Evolutionary conservation across 73 alveolate genomes (phyloP), one percentile per base, ranked within the genome.

Genomic region (Uronychia binucleata): DNA sequence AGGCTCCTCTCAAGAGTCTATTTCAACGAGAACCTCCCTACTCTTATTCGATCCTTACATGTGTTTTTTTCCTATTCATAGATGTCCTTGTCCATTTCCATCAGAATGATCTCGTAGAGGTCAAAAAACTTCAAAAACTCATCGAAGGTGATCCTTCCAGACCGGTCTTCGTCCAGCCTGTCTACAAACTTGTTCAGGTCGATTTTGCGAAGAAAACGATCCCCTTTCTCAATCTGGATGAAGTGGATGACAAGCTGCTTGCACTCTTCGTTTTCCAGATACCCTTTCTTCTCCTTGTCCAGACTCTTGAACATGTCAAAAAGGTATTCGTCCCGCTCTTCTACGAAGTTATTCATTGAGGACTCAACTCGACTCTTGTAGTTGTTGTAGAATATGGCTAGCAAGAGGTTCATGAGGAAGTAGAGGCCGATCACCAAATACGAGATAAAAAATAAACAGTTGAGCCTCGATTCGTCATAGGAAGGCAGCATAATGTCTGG

Each of bases 401-500:
- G 57, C 25, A 89, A 46, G 28, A 89, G 77, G 57, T 89, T 83
- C 84, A 89, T 26, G 58, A 89, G 28, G 35, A 89, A 79, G 75
- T 81, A 89, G 25, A 89, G 79, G 28, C 95, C 95, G 8, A 89
- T 28, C 31, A 84, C 57, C 29, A 90, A 57, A 33, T 74, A 90
- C 0, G 75, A 8, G 1, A 90, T 81, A 33, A 90, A 90, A 82
- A 77, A 90, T 26, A 86, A 1, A 75, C 84, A 30, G 30, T 78
- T 59, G 28, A 74, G 59, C 33, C 92, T 60, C 0, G 34, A 30
- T 29, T 80, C 57, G 1, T 90, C 77, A 60, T 86, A 90, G 11
- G 93, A 91, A 13, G 95, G 93, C 75, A 90, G 82, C 96, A 90
- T 90, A 27, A 90, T 74, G 78, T 90, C 96, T 1, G 96, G 96